Conservation (phyloP, 768 basidiomycete species). For the Tephrocybe sp. region DNA sequence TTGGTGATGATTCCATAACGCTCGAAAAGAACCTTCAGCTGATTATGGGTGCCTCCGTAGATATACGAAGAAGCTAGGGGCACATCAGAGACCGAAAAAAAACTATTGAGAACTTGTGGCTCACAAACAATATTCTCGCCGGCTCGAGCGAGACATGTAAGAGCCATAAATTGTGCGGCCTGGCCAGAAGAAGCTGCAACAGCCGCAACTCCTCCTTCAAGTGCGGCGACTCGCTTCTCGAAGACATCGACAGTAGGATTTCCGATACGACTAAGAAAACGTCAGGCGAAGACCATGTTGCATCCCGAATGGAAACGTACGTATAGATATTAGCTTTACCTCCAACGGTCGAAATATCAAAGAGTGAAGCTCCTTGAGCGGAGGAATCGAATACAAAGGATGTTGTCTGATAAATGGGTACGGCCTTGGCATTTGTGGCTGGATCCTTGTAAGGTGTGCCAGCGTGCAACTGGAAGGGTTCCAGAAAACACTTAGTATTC, state of each 20-base stretch:
- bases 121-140: slow-evolving; percentile 69
- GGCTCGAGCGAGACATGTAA: slow-evolving; percentile 43
- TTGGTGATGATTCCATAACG: slow-evolving; percentile 47
- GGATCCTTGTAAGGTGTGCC: slow-evolving; percentile 48
- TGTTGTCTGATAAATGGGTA: slow-evolving; percentile 59
- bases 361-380: slow-evolving; percentile 30
- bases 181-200: slow-evolving; percentile 59
- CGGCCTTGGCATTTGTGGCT: slow-evolving; percentile 56
- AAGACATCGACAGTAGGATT: slow-evolving; percentile 44
- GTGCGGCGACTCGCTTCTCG: slow-evolving; percentile 60
- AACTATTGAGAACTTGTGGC: slow-evolving; percentile 25
- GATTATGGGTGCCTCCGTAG: slow-evolving; percentile 44
- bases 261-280: slow-evolving; percentile 5
- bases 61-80: slow-evolving; percentile 6
- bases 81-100: neutral
- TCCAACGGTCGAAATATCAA: slow-evolving; percentile 3
- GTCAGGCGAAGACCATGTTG: neutral
- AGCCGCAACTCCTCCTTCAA: slow-evolving; percentile 63
- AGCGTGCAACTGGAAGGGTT: slow-evolving; percentile 48
- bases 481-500: too few species aligned
- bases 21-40: slow-evolving; percentile 51
- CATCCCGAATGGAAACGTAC: neutral
- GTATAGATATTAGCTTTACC: slow-evolving; percentile 9
- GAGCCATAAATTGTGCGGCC: slow-evolving; percentile 59
- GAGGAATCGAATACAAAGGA: slow-evolving; percentile 56